These are phyloP conservation scores for Brassica rapa DNA, from an alignment of 345 rosid genomes.

Conservation along the genomic window DNA sequence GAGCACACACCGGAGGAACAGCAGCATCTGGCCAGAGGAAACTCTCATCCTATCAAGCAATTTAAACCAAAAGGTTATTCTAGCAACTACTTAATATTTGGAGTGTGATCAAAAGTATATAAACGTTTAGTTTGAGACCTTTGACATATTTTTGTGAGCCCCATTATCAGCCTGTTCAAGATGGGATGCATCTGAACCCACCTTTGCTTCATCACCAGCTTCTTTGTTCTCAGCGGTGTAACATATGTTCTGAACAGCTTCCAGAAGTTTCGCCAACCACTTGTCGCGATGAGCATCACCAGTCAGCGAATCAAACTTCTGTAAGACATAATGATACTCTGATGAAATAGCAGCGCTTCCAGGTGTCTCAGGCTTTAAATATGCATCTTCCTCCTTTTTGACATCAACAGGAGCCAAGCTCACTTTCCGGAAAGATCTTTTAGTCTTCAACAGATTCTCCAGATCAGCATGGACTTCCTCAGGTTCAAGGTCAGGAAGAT, in stretches of 20 bases:
- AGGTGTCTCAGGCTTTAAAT: slow-evolving; percentile 69
- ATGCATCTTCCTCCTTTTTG: slow-evolving; percentile 71
- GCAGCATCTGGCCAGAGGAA: slow-evolving; percentile 93
- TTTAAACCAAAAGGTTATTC: neutral
- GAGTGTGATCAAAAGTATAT: neutral
- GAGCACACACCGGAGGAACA: slow-evolving; percentile 69
- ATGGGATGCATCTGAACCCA: slow-evolving; percentile 29
- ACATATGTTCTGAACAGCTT: slow-evolving; percentile 67
- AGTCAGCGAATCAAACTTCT: slow-evolving; percentile 61
- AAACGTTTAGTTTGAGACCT: slow-evolving; percentile 40
- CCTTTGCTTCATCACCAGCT: slow-evolving; percentile 47
- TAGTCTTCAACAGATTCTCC: slow-evolving; percentile 52
- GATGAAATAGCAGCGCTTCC: slow-evolving; percentile 71
- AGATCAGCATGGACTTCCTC: slow-evolving; percentile 51
- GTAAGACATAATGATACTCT: slow-evolving; percentile 59
- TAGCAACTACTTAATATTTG: neutral
- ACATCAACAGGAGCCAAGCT: slow-evolving; percentile 74
- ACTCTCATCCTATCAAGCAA: slow-evolving; percentile 19
- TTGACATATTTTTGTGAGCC: slow-evolving; percentile 48
- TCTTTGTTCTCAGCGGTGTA: slow-evolving; percentile 43
- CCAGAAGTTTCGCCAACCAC: slow-evolving; percentile 87
- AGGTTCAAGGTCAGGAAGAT: slow-evolving; percentile 64
- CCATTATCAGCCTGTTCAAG: slow-evolving; percentile 45
- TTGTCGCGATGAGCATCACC: slow-evolving; percentile 87
- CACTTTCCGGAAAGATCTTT: slow-evolving; percentile 53